Evolutionary conservation across 2,329 filamentous ascomycete genomes (phyloP).

Genomic region (Salinomyces thailandicus): DNA sequence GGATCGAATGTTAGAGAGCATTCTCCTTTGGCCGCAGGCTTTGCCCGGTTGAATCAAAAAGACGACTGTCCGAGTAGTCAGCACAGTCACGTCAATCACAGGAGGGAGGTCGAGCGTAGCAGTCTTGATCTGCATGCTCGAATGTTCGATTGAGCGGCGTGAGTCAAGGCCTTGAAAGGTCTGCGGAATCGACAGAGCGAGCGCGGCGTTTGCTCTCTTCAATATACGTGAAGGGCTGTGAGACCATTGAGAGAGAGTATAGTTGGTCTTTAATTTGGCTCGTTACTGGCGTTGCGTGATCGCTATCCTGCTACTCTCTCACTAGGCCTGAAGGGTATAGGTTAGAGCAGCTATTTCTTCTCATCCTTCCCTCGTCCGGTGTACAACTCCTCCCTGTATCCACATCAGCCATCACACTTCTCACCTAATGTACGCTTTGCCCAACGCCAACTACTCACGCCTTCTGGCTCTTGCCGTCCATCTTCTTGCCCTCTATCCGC

Average conservation of each 20-base stretch:
- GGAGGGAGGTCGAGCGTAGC: not conserved
- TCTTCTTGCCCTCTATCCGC: conserved; percentile 33
- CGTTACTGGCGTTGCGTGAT: too few relatives aligned
- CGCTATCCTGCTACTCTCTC: too few relatives aligned
- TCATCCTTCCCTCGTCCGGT: conserved; percentile 11
- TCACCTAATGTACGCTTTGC: not conserved
- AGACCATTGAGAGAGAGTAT: not conserved
- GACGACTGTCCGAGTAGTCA: not conserved
- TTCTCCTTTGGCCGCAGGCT: conserved; percentile 9
- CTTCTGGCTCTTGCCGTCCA: conserved; percentile 28
- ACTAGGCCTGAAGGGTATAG: too few relatives aligned
- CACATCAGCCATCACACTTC: not conserved
- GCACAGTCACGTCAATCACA: not conserved
- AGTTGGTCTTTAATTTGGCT: not conserved
- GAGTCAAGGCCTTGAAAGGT: not conserved
- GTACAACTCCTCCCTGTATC: conserved; percentile 12
- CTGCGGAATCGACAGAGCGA: not conserved
- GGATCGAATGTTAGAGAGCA: conserved; percentile 2
- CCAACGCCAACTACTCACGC: conserved; percentile 19
- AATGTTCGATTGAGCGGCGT: conserved; percentile 8
- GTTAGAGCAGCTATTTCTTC: conserved; percentile 8
- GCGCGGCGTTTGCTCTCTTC: too few relatives aligned
- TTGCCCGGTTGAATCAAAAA: conserved; percentile 5
- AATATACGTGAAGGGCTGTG: too few relatives aligned
- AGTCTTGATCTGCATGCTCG: conserved; percentile 5